Evolutionary conservation across 2,329 filamentous ascomycete species (phyloP).

Genomic region (Calonectria crousiana): DNA sequence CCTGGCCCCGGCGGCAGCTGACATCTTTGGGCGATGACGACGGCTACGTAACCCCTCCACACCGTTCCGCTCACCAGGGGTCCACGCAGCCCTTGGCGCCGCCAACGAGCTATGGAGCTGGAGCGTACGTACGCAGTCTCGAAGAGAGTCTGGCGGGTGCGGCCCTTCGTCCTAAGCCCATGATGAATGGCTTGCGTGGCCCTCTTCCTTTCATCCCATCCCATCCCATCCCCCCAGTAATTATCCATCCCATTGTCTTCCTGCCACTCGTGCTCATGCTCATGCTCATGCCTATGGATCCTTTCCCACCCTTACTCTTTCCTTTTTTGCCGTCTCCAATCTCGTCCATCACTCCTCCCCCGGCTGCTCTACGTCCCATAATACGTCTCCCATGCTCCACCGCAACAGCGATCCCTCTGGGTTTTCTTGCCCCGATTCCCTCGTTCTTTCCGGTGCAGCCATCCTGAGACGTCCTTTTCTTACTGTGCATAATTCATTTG

Average conservation of each 20-base stretch:
- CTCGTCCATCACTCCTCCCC: constrained; percentile 15
- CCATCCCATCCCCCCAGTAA: not conserved
- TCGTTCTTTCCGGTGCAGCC: constrained; percentile 29
- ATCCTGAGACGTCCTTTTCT: constrained; percentile 36
- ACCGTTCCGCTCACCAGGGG: constrained; percentile 2
- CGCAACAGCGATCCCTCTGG: constrained; percentile 28
- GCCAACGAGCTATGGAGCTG: constrained; percentile 1
- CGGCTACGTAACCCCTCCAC: constrained; percentile 22
- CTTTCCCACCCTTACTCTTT: constrained; percentile 1
- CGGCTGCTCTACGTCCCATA: constrained; percentile 14
- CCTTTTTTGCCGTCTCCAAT: constrained; percentile 14
- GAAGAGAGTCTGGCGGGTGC: constrained; percentile 12
- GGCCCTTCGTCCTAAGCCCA: constrained; percentile 19
- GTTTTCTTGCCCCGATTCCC: constrained; percentile 29
- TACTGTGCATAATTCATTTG: constrained; percentile 29
- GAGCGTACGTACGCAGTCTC: constrained; percentile 16
- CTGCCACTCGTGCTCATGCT: constrained; percentile 1
- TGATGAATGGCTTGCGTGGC: constrained; percentile 27
- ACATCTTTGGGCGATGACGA: constrained; percentile 2
- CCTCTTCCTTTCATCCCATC: constrained; percentile 25
- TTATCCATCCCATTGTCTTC: constrained; percentile 15
- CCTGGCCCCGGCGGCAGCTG: not conserved
- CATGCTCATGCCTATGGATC: constrained; percentile 1
- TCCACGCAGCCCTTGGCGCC: constrained; percentile 10
- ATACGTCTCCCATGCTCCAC: constrained; percentile 39